Conservation (phyloP, 2,329 filamentous ascomycete genomes). For the Sclerotinia nivalis region DNA sequence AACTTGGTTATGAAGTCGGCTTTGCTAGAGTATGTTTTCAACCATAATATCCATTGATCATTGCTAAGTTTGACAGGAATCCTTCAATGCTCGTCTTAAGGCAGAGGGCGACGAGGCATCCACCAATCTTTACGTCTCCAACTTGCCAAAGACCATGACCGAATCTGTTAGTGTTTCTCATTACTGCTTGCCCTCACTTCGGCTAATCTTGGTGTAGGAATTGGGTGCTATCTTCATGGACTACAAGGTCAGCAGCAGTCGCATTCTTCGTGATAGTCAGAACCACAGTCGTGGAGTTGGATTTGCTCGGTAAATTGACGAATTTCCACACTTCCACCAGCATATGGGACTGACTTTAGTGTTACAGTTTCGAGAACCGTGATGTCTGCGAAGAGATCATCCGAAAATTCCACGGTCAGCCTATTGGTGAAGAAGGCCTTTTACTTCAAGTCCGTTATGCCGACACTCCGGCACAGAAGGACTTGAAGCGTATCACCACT, state of each 20-base stretch:
- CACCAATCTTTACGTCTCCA: slow-evolving; percentile 97
- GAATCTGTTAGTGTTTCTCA: slow-evolving; percentile 69
- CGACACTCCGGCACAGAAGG: slow-evolving; percentile 93
- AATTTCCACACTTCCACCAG: background rate
- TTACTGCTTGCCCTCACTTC: slow-evolving; percentile 26
- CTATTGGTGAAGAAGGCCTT: slow-evolving; percentile 74
- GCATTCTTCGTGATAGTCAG: slow-evolving; percentile 88
- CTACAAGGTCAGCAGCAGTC: slow-evolving; percentile 85
- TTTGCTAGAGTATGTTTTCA: slow-evolving; percentile 75
- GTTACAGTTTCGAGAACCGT: slow-evolving; percentile 77
- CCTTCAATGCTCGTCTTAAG: slow-evolving; percentile 97
- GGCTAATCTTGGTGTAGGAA: slow-evolving; percentile 53
- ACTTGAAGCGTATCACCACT: slow-evolving; percentile 92
- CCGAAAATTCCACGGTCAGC: slow-evolving; percentile 77
- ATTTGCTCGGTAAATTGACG: slow-evolving; percentile 78
- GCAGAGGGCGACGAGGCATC: slow-evolving; percentile 86
- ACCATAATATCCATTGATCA: slow-evolving; percentile 23
- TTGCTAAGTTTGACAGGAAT: slow-evolving; percentile 64
- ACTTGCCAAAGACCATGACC: slow-evolving; percentile 87
- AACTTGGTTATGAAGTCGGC: slow-evolving; percentile 93
- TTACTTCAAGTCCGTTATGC: slow-evolving; percentile 94
- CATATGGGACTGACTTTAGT: slow-evolving; percentile 28
- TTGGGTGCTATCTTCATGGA: slow-evolving; percentile 76
- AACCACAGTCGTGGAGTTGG: slow-evolving; percentile 96
- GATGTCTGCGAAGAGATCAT: slow-evolving; percentile 91